Base-by-base conservation (phyloP, 257 asterid species). In the Fraxinus anomala region DNA sequence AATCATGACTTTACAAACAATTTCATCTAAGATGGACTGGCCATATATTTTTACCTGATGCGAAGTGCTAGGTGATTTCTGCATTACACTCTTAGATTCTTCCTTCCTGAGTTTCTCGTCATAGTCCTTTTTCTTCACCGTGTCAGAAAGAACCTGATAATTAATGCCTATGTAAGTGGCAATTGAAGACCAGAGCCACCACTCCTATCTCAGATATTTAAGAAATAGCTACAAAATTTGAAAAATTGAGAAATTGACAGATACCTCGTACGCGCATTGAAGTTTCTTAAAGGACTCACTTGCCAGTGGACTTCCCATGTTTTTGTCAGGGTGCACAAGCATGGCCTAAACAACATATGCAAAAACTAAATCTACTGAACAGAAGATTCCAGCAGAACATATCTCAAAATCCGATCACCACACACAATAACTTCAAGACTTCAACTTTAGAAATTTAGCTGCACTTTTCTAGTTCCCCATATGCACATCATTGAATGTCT, bases 281-380 rank as follows among this genome's bases (percentile, higher is more conserved):
- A 95, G 97, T 85, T 93, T 95, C 88, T 95, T 93, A 78, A 95
- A 95, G 3, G 99, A 95, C 83, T 95, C 99, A 83, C 98, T 91
- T 70, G 99, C 96, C 76, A 87, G 88, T 23, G 94, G 86, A 79
- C 89, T 91, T 77, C 98, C 98, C 98, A 91, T 91, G 83, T 95
- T 95, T 85, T 95, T 95, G 85, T 95, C 99, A 12, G 98, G 99
- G 84, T 95, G 99, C 81, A 95, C 99, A 80, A 95, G 96, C 96
- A 93, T 93, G 79, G 99, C 98, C 99, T 95, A 85, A 13, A 72
- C 24, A 56, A 67, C 78, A 74, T 28, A 40, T 21, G 69, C 61
- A 68, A 80, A 79, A 75, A 72, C 8, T n/a, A 34, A 28, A 54
- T 73, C 78, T 8, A 76, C 40, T 56, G 39, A 79, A 26, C 23